A percentile compares a stretch with the other conserved stretches of the same genome.
Conservation (phyloP, 352 stramenopile species). For the Aphanomyces euteiches region DNA sequence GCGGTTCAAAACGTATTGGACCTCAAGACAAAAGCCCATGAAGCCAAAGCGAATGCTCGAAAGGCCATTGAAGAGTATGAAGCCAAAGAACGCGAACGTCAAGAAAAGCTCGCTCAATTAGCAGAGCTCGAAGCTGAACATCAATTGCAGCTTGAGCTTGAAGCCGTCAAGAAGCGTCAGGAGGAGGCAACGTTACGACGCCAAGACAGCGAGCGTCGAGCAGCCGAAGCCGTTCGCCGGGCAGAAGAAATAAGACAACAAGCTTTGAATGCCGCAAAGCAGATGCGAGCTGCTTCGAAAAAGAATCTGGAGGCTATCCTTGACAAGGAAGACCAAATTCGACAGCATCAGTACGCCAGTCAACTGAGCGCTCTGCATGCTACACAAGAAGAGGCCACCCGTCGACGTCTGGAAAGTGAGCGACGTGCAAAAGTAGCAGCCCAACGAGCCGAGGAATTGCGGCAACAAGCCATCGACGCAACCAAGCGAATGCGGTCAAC, state of each 20-base stretch:
- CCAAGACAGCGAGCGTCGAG: constrained; percentile 62
- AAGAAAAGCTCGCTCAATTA: constrained; percentile 50
- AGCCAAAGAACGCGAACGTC: constrained; percentile 50
- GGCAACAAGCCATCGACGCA: constrained; percentile 45
- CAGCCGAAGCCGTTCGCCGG: constrained; percentile 49
- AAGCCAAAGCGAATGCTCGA: constrained; percentile 61
- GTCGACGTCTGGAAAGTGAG: constrained; percentile 11
- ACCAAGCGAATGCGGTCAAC: constrained; percentile 58
- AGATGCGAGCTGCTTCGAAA: constrained; percentile 60
- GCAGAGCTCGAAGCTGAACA: constrained; percentile 44
- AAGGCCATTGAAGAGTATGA: constrained; percentile 58
- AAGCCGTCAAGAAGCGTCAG: constrained; percentile 51
- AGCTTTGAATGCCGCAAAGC: constrained; percentile 60
- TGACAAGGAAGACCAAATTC: constrained; percentile 52
- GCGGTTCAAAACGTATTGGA: constrained; percentile 76
- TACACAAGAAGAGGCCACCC: constrained; percentile 41
- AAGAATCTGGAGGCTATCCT: constrained; percentile 65
- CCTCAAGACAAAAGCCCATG: constrained; percentile 54
- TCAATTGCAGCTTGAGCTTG: constrained; percentile 45
- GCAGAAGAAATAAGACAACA: constrained; percentile 59
- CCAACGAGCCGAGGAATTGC: neutral
- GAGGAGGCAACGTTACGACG: constrained; percentile 60
- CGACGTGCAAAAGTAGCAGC: neutral
- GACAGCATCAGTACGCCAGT: constrained; percentile 41
- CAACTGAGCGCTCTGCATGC: constrained; percentile 51